These are phyloP conservation scores for Diospyros kaki DNA, from an alignment of 148 eudicot genomes.

Conservation along the genomic window DNA sequence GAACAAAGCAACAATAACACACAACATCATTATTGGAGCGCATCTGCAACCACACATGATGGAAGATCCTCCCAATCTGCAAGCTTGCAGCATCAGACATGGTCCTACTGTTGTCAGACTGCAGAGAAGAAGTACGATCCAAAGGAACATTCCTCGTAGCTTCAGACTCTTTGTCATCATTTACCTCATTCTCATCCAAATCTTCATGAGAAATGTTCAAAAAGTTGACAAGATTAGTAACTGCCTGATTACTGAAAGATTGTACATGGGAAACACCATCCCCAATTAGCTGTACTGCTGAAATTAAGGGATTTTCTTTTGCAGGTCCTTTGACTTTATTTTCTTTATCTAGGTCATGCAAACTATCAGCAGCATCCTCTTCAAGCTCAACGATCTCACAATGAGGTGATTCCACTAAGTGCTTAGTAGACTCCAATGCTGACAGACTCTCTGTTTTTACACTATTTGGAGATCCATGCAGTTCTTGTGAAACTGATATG, in stretches of 20 bases:
- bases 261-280: conserved; percentile 98
- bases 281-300: conserved; percentile 86
- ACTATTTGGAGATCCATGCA: conserved; percentile 46
- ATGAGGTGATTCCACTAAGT: conserved; percentile 35
- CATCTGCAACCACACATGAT: conserved; percentile 91
- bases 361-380: conserved; percentile 36
- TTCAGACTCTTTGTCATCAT: conserved; percentile 40
- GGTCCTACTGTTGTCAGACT: conserved; percentile 77
- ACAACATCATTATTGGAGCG: conserved; percentile 89
- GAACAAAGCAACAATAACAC: conserved; percentile 90
- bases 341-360: conserved; percentile 28
- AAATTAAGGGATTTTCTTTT: conserved; percentile 74
- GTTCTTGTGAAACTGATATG: conserved; percentile 33
- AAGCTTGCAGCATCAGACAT: conserved; percentile 59
- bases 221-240: conserved; percentile 71
- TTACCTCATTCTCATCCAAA: conserved; percentile 42
- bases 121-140: conserved; percentile 62
- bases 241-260: conserved; percentile 91
- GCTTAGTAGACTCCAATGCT: conserved; percentile 38
- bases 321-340: conserved; percentile 38
- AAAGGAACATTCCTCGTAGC: conserved; percentile 29
- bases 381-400: conserved; percentile 78
- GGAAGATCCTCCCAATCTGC: conserved; percentile 68
- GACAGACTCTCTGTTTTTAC: conserved; percentile 47
- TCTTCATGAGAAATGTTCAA: conserved; percentile 75